Evolutionary conservation across 2,329 filamentous ascomycete species (phyloP).

Genomic region (Fusarium vanettenii): DNA sequence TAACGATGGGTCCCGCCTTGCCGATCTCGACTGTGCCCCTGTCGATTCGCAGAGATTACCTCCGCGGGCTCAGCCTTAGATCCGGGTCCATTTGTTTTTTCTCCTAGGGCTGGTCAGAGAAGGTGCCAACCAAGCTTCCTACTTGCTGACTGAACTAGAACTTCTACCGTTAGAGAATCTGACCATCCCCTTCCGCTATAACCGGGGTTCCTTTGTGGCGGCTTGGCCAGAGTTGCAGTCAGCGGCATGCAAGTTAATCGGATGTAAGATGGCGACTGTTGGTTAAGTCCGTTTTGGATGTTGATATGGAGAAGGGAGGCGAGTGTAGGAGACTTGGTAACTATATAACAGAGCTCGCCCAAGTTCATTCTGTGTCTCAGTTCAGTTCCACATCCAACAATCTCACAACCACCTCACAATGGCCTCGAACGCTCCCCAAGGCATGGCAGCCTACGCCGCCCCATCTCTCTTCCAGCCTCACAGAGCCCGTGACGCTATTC

Average conservation of each 20-base stretch:
- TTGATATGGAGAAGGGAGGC: neutral
- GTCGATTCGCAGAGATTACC: neutral
- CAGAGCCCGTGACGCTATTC: conserved; percentile 56
- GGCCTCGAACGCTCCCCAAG: conserved; percentile 28
- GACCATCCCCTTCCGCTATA: neutral
- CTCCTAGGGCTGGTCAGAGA: neutral
- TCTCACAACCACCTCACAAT: neutral
- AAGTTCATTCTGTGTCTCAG: neutral
- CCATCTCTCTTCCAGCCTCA: conserved; percentile 61
- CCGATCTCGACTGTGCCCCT: neutral
- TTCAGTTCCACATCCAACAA: neutral
- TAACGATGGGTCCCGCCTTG: neutral
- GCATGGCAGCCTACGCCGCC: conserved; percentile 56
- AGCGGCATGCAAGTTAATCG: neutral
- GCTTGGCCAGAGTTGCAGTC: neutral
- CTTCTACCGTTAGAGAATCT: neutral
- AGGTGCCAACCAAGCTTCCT: neutral
- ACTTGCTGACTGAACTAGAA: neutral
- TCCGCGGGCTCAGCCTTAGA: neutral
- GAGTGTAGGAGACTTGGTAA: neutral
- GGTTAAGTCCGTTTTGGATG: neutral
- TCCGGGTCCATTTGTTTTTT: neutral
- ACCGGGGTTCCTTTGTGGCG: neutral
- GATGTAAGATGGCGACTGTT: neutral
- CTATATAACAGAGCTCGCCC: neutral